Conservation (phyloP, 208 protist genomes). For the Entamoeba invadens region DNA sequence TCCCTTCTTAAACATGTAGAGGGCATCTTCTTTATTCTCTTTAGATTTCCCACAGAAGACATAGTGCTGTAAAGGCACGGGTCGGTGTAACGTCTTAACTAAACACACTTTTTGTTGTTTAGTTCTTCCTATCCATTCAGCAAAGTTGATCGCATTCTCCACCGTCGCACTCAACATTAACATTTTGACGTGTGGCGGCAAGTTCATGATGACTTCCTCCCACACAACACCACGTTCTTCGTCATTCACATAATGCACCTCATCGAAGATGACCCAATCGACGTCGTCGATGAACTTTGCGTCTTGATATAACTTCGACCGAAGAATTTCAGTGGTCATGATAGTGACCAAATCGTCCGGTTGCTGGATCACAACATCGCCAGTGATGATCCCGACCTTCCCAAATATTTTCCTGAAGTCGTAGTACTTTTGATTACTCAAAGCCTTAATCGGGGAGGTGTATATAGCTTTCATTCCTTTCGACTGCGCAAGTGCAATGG, state of each 20-base stretch:
- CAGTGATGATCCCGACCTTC: slow-evolving; percentile 23
- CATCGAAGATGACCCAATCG: slow-evolving; percentile 54
- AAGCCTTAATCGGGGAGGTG: slow-evolving; percentile 19
- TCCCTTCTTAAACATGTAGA: neutral
- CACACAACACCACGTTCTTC: slow-evolving; percentile 61
- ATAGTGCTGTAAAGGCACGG: slow-evolving; percentile 63
- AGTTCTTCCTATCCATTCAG: slow-evolving; percentile 62
- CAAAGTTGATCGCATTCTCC: slow-evolving; percentile 48
- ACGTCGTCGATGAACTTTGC: slow-evolving; percentile 40
- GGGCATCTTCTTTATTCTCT: neutral
- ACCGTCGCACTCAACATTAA: slow-evolving; percentile 67
- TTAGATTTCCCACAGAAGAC: neutral
- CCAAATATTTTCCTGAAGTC: slow-evolving; percentile 23
- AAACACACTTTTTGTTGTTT: slow-evolving; percentile 56
- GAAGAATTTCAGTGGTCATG: slow-evolving; percentile 56
- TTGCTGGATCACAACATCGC: slow-evolving; percentile 22
- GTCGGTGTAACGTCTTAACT: slow-evolving; percentile 55
- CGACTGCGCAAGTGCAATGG: neutral
- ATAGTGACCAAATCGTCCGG: slow-evolving; percentile 12
- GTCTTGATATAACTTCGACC: slow-evolving; percentile 47
- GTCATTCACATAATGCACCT: slow-evolving; percentile 67
- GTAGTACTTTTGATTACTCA: slow-evolving; percentile 26
- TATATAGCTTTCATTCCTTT: slow-evolving; percentile 5
- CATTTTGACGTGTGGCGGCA: slow-evolving; percentile 59
- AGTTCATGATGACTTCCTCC: slow-evolving; percentile 75